phyloP scores from a whole-genome alignment of 2,329 filamentous ascomycete genomes.

The Paecilomyces sp. region DNA sequence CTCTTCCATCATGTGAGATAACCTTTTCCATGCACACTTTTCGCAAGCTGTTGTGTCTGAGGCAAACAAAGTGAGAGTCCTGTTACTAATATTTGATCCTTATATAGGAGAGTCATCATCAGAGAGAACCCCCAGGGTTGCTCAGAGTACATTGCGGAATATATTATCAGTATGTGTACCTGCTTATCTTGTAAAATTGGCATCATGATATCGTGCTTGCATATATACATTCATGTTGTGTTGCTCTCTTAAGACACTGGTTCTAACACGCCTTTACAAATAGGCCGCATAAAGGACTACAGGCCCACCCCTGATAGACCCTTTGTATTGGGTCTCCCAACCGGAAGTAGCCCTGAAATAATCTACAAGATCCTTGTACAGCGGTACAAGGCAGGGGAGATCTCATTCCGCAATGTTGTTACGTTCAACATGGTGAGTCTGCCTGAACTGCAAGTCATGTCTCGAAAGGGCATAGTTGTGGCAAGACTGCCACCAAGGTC shows the following conservation, averaged over 20 bases:
- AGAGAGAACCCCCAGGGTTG: slow-evolving; percentile 62
- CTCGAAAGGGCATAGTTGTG: slow-evolving; percentile 1
- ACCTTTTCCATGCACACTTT: background rate
- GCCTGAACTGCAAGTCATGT: background rate
- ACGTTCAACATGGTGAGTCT: slow-evolving; percentile 78
- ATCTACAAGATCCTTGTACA: slow-evolving; percentile 70
- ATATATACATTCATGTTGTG: background rate
- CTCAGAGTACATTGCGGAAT: slow-evolving; percentile 71
- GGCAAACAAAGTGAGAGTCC: background rate
- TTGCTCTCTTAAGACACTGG: background rate
- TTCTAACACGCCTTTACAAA: slow-evolving; percentile 1
- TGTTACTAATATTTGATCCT: background rate
- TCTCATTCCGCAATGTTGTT: slow-evolving; percentile 81
- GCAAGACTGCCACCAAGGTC: background rate
- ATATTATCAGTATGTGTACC: slow-evolving; percentile 58
- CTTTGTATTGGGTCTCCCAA: slow-evolving; percentile 77
- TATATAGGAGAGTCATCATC: slow-evolving; percentile 73
- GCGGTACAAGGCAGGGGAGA: slow-evolving; percentile 41
- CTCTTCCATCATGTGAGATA: slow-evolving; percentile 1
- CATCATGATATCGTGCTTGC: background rate
- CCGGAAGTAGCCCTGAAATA: slow-evolving; percentile 70
- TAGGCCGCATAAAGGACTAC: slow-evolving; percentile 71
- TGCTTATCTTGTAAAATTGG: background rate
- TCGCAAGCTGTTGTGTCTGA: background rate
- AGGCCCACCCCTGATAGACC: slow-evolving; percentile 63